These are phyloP conservation scores for Epichloe glyceriae DNA, from an alignment of 2,329 filamentous ascomycete species.

Conservation along the genomic window DNA sequence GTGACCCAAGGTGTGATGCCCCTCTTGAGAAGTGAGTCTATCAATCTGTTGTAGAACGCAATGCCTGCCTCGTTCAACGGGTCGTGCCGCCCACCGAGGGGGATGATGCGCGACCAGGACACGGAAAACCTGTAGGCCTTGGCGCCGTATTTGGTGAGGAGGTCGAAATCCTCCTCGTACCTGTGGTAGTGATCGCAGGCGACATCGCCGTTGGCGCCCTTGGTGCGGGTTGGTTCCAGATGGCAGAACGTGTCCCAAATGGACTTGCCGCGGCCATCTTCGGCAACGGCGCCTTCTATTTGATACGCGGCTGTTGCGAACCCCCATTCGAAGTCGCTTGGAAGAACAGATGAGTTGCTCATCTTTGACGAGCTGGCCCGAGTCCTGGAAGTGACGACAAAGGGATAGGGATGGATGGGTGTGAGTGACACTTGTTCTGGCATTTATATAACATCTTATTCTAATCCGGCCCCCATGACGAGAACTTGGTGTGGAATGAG, in stretches of 20 bases:
- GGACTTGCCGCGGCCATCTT: constrained; percentile 28
- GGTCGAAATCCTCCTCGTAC: constrained; percentile 40
- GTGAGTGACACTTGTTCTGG: no score
- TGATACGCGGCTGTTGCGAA: constrained; percentile 31
- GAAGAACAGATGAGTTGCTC: constrained; percentile 12
- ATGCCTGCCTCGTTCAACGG: constrained; percentile 49
- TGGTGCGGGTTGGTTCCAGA: constrained; percentile 26
- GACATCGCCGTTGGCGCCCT: constrained; percentile 32
- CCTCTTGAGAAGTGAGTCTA: constrained; percentile 42
- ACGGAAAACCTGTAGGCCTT: constrained; percentile 52
- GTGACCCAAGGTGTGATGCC: constrained; percentile 50
- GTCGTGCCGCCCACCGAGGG: constrained; percentile 48
- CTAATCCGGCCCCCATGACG: not conserved
- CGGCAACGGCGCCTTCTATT: constrained; percentile 29
- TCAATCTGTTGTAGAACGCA: constrained; percentile 44
- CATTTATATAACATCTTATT: not conserved
- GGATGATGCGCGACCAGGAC: constrained; percentile 51
- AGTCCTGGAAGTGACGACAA: not conserved
- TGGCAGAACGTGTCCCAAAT: constrained; percentile 31
- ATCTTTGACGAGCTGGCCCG: not conserved
- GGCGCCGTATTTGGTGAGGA: constrained; percentile 44
- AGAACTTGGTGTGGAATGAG: not conserved
- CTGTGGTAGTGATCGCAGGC: constrained; percentile 30
- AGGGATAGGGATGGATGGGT: no score
- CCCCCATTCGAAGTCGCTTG: constrained; percentile 26